phyloP scores from a whole-genome alignment of 495 filamentous ascomycete genomes.

The Thozetella sp. region DNA sequence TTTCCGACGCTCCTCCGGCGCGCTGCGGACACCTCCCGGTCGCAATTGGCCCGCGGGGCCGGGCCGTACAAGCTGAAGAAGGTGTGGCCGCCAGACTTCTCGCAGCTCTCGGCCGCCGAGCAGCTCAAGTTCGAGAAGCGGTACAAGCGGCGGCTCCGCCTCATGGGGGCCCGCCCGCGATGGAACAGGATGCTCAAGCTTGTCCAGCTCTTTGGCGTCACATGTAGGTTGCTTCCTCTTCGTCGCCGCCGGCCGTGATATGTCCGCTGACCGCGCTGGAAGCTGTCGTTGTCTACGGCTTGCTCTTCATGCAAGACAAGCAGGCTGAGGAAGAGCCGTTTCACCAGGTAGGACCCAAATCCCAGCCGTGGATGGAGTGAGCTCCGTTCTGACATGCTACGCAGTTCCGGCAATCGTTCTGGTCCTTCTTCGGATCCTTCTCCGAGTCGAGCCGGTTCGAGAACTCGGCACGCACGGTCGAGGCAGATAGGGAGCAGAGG shows the following conservation, averaged over 20 bases:
- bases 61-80: constrained; percentile 79
- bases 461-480: not conserved
- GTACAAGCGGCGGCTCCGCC: constrained; percentile 66
- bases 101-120: constrained; percentile 74
- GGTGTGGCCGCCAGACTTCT: constrained; percentile 92
- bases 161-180: constrained; percentile 74
- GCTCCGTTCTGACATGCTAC: not conserved
- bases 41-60: constrained; percentile 13
- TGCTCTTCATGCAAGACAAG: constrained; percentile 78
- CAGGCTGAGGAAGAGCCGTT: constrained; percentile 62
- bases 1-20: constrained; percentile 43
- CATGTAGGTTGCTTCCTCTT: constrained; percentile 60
- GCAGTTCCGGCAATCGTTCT: constrained; percentile 25
- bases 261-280: constrained; percentile 11
- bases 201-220: constrained; percentile 66
- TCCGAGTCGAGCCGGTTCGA: not conserved
- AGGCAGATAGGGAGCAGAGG: not conserved
- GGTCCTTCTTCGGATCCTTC: constrained; percentile 15
- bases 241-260: not conserved
- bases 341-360: constrained; percentile 45
- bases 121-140: constrained; percentile 84
- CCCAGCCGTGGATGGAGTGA: not conserved
- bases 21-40: constrained; percentile 21
- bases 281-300: constrained; percentile 72
- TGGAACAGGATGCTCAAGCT: constrained; percentile 75